Evolutionary conservation across 495 filamentous ascomycete genomes (phyloP).

Genomic region (Immersiella caudata): DNA sequence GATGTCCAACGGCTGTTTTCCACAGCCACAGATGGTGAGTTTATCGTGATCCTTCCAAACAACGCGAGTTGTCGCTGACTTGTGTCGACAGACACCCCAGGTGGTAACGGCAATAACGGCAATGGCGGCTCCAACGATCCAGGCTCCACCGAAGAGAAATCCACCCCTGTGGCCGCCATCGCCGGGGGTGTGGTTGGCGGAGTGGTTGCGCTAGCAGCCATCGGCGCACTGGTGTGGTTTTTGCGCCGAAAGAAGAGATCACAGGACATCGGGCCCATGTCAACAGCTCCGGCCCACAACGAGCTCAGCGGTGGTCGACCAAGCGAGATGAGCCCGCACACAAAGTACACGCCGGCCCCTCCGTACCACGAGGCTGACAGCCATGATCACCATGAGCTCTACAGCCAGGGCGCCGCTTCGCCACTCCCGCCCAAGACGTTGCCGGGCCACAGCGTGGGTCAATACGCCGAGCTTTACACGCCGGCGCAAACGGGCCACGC

Average conservation of each 20-base stretch:
- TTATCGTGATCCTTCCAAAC: neutral
- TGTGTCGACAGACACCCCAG: no score
- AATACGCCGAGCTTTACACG: neutral
- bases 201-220: neutral
- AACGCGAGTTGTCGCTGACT: no score
- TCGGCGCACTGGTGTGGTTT: constrained; percentile 7
- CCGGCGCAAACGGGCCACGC: neutral
- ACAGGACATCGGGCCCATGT: neutral
- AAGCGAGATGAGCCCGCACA: neutral
- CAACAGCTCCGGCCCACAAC: neutral
- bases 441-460: neutral
- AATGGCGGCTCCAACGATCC: neutral
- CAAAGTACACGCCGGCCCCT: neutral
- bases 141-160: neutral
- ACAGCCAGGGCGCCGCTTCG: neutral
- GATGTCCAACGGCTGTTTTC: constrained; percentile 22
- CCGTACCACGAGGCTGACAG: neutral
- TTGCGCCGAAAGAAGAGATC: neutral
- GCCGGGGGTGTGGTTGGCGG: constrained; percentile 19
- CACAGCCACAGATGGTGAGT: neutral
- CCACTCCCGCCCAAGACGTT: neutral
- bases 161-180: constrained; percentile 5
- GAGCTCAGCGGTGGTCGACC: neutral
- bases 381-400: neutral
- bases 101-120: neutral